phyloP scores from a whole-genome alignment of 176 grass and related monocot genomes.

The Chrysopogon serrulatus region DNA sequence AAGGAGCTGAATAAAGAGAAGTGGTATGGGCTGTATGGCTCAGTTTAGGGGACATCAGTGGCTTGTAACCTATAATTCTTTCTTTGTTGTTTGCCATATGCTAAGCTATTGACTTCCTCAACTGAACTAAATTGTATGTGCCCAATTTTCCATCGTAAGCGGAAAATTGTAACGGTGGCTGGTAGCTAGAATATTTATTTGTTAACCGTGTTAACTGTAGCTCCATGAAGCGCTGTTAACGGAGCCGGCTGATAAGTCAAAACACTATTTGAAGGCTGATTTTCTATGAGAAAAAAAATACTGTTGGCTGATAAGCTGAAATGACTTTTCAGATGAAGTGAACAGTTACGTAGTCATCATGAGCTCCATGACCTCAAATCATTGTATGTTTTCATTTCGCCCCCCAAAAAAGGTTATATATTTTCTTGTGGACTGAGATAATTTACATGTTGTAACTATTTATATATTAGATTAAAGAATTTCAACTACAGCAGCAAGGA shows the following conservation, averaged over 20 bases:
- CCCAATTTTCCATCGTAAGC: neutral
- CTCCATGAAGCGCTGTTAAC: too few species aligned
- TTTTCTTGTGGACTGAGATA: neutral
- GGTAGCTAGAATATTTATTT: neutral
- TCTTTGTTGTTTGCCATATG: conserved; percentile 1
- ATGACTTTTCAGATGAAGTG: too few species aligned
- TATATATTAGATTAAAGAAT: neutral
- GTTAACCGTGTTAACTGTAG: neutral
- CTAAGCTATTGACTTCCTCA: neutral
- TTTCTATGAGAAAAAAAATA: too few species aligned
- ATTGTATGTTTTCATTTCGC: neutral
- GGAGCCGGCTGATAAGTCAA: too few species aligned
- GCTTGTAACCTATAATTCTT: conserved; percentile 13
- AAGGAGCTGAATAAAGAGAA: conserved; percentile 20
- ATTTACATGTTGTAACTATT: neutral
- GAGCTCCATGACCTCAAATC: neutral
- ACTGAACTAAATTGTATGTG: neutral
- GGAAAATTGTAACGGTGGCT: neutral
- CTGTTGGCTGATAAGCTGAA: too few species aligned
- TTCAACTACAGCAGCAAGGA: neutral
- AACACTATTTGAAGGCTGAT: too few species aligned
- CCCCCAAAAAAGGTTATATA: neutral
- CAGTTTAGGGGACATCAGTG: neutral
- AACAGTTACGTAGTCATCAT: too few species aligned
- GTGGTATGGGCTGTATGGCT: neutral